Evolutionary conservation across 768 basidiomycete species (phyloP), one percentile per base, ranked within the genome.

Genomic region (Boletus vinaceobasis): DNA sequence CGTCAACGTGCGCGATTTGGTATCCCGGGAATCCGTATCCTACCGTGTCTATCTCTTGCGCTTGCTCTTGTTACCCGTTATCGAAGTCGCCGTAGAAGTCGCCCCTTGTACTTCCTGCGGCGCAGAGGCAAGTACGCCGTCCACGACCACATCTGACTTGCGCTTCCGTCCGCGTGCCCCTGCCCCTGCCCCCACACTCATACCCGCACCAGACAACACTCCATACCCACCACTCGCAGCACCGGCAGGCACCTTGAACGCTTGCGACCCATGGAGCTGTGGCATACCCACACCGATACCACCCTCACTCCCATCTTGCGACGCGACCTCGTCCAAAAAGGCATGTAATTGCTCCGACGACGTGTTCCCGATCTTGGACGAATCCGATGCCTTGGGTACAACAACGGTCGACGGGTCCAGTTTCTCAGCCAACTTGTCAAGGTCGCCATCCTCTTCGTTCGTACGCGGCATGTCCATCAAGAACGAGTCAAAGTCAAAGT

Each of bases 311-410:
- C 69, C 63, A 26, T 71, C 65, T 15, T 71, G 73, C 17, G 74
- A 73, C 14, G 60, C 67, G 7, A 75, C 75, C 53, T 75, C 77
- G 50, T 78, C 77, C 49, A 78, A 64, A 59, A 78, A 76, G 5
- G 77, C 74, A 33, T 74, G 68, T 27, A 78, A 57, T 52, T 73
- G 73, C 52, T 75, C 68, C 50, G 73, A 65, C 11, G 71, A 69
- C 32, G 71, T 53, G 38, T 56, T 68, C 13, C 65, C 65, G 4
- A 73, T 62, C 49, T 69, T 68, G 43, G 71, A 59, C 42, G 58
- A 15, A 9, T 71, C 68, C 36, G 55, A 63, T 10, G n/a, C 59
- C 40, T 58, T 61, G 43, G 66, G 60, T 36, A 65, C 68, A n/a
- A 71, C 66, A 7, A 61, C 71, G 10, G 69, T 61, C 47, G 70